These are phyloP conservation scores for Trichophyton verrucosum DNA, from an alignment of 2,329 filamentous ascomycete species.

Conservation along the genomic window DNA sequence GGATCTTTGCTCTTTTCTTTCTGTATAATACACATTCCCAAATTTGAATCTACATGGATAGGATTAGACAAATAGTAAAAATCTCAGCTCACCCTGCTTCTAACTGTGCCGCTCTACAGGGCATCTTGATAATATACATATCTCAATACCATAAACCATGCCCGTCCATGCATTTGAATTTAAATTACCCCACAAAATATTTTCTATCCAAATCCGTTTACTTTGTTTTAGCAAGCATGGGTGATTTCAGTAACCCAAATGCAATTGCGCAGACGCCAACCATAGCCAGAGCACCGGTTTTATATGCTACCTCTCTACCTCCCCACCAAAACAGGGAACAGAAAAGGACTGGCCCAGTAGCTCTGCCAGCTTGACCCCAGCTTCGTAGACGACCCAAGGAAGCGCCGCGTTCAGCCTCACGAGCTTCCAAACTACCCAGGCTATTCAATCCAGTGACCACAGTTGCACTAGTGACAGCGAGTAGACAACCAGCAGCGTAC, in stretches of 20 bases:
- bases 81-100: not conserved
- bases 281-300: conserved; percentile 68
- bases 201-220: not conserved
- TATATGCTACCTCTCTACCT: conserved; percentile 74
- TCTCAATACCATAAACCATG: not conserved
- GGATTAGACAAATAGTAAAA: not conserved
- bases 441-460: conserved; percentile 92
- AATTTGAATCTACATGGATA: not conserved
- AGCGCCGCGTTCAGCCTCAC: conserved; percentile 64
- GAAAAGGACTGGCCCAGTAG: conserved; percentile 76
- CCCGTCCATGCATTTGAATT: not conserved
- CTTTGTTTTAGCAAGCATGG: conserved; percentile 21
- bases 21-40: not conserved
- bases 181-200: not conserved
- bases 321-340: conserved; percentile 99
- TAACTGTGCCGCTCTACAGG: not conserved
- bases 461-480: conserved; percentile 84
- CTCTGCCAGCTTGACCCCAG: conserved; percentile 75
- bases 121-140: not conserved
- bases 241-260: conserved; percentile 58
- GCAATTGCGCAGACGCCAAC: conserved; percentile 58
- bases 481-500: conserved; percentile 67
- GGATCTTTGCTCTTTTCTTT: not conserved
- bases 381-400: conserved; percentile 74
- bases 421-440: conserved; percentile 79